Conservation (phyloP, 2,329 filamentous ascomycete species). For the Nannizziopsis barbatae region DNA sequence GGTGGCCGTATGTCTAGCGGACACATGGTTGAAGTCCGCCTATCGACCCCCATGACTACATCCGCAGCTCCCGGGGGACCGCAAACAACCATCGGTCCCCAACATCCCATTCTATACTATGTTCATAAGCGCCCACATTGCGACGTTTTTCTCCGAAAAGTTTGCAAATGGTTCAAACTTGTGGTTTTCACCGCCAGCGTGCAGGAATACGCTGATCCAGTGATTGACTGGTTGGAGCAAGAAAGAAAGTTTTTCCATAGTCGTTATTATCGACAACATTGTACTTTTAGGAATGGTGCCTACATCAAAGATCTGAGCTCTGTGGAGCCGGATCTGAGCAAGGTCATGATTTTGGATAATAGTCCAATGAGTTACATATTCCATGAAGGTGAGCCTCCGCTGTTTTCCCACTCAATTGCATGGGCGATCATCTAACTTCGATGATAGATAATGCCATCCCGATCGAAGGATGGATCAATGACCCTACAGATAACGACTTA, state of each 20-base stretch:
- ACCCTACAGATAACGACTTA: conserved; percentile 92
- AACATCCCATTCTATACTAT: conserved; percentile 96
- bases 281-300: conserved; percentile 85
- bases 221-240: conserved; percentile 96
- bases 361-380: conserved; percentile 97
- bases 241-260: conserved; percentile 94
- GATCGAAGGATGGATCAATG: conserved; percentile 98
- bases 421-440: too few species aligned
- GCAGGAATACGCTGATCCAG: conserved; percentile 95
- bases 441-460: conserved; percentile 87
- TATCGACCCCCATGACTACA: conserved; percentile 39
- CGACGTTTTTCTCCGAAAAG: conserved; percentile 88
- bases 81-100: conserved; percentile 52
- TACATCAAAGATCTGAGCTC: conserved; percentile 97
- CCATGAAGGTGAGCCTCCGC: conserved; percentile 61
- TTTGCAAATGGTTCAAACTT: conserved; percentile 96
- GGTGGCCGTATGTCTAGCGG: conserved; percentile 90
- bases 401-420: conserved; percentile 2
- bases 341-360: conserved; percentile 98
- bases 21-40: conserved; percentile 96
- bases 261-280: conserved; percentile 92
- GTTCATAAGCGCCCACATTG: conserved; percentile 96
- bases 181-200: conserved; percentile 95
- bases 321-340: conserved; percentile 91
- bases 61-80: conserved; percentile 44